A percentile compares a stretch with the other conserved stretches of the same genome.
These are phyloP conservation scores for Erigeron philadelphicus DNA, from an alignment of 140 eudicot species.

Conservation along the genomic window DNA sequence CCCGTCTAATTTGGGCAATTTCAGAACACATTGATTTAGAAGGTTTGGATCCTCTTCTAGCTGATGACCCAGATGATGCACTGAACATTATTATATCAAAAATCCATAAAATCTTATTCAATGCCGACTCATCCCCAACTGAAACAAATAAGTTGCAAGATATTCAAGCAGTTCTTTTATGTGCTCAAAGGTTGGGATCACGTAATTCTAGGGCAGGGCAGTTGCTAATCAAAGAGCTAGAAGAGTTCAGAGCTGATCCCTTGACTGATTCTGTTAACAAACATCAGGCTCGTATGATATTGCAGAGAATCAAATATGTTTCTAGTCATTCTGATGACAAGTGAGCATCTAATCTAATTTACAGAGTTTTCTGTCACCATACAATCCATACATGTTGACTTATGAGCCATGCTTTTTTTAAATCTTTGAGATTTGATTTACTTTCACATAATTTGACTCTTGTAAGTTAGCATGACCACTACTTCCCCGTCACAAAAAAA, in stretches of 20 bases:
- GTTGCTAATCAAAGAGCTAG: conserved; percentile 80
- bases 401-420: background rate
- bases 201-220: conserved; percentile 95
- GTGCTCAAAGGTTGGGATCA: conserved; percentile 84
- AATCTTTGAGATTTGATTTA: no score
- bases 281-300: conserved; percentile 85
- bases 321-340: conserved; percentile 66
- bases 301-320: conserved; percentile 84
- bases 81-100: conserved; percentile 75
- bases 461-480: no score
- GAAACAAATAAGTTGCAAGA: conserved; percentile 88
- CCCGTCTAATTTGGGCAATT: conserved; percentile 91
- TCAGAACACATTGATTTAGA: conserved; percentile 88
- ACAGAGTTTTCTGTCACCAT: conserved; percentile 11
- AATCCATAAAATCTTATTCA: conserved; percentile 80
- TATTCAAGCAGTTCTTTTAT: conserved; percentile 89
- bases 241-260: conserved; percentile 74
- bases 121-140: conserved; percentile 61
- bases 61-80: conserved; percentile 98
- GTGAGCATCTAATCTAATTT: conserved; percentile 44
- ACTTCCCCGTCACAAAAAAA: no score
- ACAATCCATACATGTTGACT: conserved; percentile 12
- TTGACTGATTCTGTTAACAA: conserved; percentile 87
- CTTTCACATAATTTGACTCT: no score
- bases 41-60: conserved; percentile 93